A percentile compares a stretch with the other conserved stretches of the same genome.
Evolutionary conservation across 2,329 filamentous ascomycete species (phyloP).

Genomic region (Xylariaceae sp.): DNA sequence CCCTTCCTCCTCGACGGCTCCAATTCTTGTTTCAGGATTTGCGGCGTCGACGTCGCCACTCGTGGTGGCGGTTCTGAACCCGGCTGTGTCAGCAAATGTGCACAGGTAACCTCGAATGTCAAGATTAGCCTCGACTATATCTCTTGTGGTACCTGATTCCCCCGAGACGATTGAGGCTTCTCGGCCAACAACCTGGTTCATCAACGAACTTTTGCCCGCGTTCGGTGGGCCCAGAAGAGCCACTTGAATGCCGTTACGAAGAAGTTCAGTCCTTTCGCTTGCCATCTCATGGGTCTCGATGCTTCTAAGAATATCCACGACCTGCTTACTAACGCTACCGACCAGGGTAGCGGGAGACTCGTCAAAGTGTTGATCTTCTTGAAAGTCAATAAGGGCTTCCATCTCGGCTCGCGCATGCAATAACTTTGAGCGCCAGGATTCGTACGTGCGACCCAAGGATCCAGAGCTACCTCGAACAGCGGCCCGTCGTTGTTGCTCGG

Average conservation of each 20-base stretch:
- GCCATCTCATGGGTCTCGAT: constrained; percentile 69
- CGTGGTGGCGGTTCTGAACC: constrained; percentile 54
- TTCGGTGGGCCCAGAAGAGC: constrained; percentile 89
- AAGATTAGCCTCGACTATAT: constrained; percentile 86
- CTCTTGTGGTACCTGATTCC: constrained; percentile 88
- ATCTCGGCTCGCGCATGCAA: constrained; percentile 82
- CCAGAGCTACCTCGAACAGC: constrained; percentile 74
- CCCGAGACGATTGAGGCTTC: constrained; percentile 93
- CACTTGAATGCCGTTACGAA: constrained; percentile 79
- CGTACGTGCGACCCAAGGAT: constrained; percentile 67
- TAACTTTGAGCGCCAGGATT: constrained; percentile 71
- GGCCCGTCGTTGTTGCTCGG: constrained; percentile 85
- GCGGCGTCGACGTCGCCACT: constrained; percentile 12
- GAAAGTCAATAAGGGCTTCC: constrained; percentile 94
- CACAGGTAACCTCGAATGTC: constrained; percentile 88
- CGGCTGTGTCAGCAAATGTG: constrained; percentile 92
- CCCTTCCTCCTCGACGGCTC: constrained; percentile 78
- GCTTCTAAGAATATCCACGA: constrained; percentile 53
- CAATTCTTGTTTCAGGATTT: constrained; percentile 43
- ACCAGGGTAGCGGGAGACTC: constrained; percentile 72
- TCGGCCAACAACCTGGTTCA: constrained; percentile 83
- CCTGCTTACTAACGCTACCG: constrained; percentile 59
- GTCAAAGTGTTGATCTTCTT: constrained; percentile 95
- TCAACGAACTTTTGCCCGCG: constrained; percentile 86
- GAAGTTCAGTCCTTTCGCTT: constrained; percentile 73